Evolutionary conservation across 345 rosid species (phyloP).

Genomic region (Dipteronia dyeriana): DNA sequence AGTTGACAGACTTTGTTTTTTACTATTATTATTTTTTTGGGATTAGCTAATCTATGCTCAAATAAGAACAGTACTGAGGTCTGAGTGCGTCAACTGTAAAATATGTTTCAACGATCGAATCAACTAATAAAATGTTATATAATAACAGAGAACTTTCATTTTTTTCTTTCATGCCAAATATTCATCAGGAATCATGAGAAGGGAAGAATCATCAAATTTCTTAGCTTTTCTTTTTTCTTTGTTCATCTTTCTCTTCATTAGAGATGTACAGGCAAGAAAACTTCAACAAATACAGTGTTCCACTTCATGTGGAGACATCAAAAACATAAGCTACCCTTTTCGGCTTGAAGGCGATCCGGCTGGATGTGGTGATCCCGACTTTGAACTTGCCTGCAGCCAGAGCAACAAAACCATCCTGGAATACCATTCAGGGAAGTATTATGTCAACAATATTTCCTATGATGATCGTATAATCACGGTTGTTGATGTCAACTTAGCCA

Average conservation of each 20-base stretch:
- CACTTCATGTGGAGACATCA: slow-evolving; percentile 44
- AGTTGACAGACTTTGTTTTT: no score
- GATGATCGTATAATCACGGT: slow-evolving; percentile 17
- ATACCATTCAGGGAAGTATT: slow-evolving; percentile 29
- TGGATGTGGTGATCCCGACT: slow-evolving; percentile 28
- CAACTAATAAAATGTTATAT: no score
- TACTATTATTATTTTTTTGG: no score
- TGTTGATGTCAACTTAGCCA: slow-evolving; percentile 39
- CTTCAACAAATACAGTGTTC: slow-evolving; percentile 26
- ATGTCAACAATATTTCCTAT: slow-evolving; percentile 36
- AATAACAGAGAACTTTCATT: no score
- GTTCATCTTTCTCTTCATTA: slow-evolving; percentile 11
- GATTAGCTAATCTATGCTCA: no score
- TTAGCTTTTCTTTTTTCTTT: slow-evolving; percentile 15
- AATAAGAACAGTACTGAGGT: no score
- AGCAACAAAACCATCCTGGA: slow-evolving; percentile 31
- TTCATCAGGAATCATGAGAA: slow-evolving; percentile 5
- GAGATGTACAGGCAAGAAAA: slow-evolving; percentile 22
- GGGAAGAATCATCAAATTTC: not conserved
- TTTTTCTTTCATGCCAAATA: no score
- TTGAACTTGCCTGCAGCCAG: slow-evolving; percentile 33
- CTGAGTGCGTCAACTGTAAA: no score
- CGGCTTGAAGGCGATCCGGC: slow-evolving; percentile 34
- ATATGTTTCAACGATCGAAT: no score
- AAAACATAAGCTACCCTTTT: slow-evolving; percentile 39